Conservation (phyloP, 2,329 filamentous ascomycete genomes). For the Shiraia bambusicola region DNA sequence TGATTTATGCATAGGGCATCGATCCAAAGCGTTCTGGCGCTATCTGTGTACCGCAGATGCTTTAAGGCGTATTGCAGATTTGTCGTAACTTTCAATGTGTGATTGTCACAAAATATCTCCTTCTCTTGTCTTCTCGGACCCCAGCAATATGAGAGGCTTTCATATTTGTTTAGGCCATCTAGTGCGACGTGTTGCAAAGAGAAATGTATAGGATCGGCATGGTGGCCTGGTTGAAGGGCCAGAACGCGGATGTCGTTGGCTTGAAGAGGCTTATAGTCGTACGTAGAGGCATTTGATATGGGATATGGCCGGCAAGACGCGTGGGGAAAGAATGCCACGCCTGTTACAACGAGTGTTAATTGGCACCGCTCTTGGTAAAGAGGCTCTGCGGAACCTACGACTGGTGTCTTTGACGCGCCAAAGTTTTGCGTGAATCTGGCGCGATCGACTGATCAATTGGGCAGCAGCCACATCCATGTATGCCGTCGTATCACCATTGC, state of each 20-base stretch:
- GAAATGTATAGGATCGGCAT: neutral
- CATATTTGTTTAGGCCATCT: neutral
- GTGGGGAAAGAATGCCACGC: too few relatives aligned
- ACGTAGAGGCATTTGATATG: neutral
- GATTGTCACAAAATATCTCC: neutral
- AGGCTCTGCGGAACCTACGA: too few relatives aligned
- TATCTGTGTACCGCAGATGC: neutral
- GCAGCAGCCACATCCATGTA: too few relatives aligned
- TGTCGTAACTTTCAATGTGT: neutral
- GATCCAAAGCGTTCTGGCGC: conserved; percentile 8
- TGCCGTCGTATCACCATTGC: too few relatives aligned
- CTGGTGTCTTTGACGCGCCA: too few relatives aligned
- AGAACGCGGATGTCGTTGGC: conserved; percentile 1
- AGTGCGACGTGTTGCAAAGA: neutral
- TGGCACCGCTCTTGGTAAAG: too few relatives aligned
- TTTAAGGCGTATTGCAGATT: conserved; percentile 7
- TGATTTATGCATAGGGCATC: conserved; percentile 14
- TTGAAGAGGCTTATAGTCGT: neutral
- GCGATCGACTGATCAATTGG: too few relatives aligned
- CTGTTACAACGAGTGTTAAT: too few relatives aligned
- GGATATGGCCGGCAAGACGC: neutral
- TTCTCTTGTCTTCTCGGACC: neutral
- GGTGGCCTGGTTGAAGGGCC: neutral
- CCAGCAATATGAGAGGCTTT: conserved; percentile 1
- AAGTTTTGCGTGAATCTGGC: too few relatives aligned